A percentile compares a stretch with the other conserved stretches of the same genome.
Conservation (phyloP, 1,284 basidiomycete species). For the Macrocystidia cucumis region DNA sequence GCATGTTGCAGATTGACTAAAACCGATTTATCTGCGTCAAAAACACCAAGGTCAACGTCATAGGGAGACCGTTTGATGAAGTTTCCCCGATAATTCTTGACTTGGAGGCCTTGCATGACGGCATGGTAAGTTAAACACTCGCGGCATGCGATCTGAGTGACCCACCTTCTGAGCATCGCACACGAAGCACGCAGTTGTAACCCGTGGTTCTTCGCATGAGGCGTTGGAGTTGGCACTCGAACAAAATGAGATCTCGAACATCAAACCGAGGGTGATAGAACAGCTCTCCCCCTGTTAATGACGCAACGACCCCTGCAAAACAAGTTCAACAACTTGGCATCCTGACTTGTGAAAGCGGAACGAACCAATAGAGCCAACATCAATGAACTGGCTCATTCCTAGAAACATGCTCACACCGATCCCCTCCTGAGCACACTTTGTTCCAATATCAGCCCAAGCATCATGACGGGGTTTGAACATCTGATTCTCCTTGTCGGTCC, state of each 20-base stretch:
- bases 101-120: slow-evolving; percentile 32
- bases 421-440: slow-evolving; percentile 86
- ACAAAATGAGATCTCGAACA: slow-evolving; percentile 55
- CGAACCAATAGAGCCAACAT: slow-evolving; percentile 83
- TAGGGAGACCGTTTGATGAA: slow-evolving; percentile 73
- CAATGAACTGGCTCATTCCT: slow-evolving; percentile 78
- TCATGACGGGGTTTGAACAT: slow-evolving; percentile 74
- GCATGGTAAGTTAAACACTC: slow-evolving; percentile 3
- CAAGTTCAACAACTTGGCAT: slow-evolving; percentile 10
- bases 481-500: slow-evolving; percentile 84
- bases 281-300: slow-evolving; percentile 86
- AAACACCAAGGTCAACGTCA: slow-evolving; percentile 75
- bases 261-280: slow-evolving; percentile 92
- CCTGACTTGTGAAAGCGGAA: slow-evolving; percentile 5
- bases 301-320: slow-evolving; percentile 52
- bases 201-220: slow-evolving; percentile 69
- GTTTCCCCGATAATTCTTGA: slow-evolving; percentile 74
- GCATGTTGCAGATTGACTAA: slow-evolving; percentile 60
- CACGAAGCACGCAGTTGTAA: slow-evolving; percentile 77
- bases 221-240: slow-evolving; percentile 71
- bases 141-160: slow-evolving; percentile 8
- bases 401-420: slow-evolving; percentile 90
- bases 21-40: slow-evolving; percentile 81
- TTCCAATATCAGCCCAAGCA: slow-evolving; percentile 78
- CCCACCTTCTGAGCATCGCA: slow-evolving; percentile 88